Conservation (phyloP, 1,284 basidiomycete species). For the Rhodotorula sp. region DNA sequence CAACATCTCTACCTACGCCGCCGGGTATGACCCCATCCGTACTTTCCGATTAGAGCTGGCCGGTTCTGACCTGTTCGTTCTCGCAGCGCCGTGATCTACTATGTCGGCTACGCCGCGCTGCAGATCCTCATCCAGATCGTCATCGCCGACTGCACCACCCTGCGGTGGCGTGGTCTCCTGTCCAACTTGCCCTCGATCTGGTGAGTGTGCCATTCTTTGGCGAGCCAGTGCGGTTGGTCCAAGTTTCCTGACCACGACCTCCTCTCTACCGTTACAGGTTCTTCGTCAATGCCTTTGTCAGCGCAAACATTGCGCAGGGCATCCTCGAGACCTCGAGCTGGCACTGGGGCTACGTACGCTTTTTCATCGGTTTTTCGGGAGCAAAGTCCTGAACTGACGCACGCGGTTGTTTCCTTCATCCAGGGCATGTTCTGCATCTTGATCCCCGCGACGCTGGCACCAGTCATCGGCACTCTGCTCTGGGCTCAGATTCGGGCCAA, state of each 20-base stretch:
- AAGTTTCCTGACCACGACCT: not conserved
- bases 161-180: slow-evolving; percentile 59
- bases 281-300: slow-evolving; percentile 56
- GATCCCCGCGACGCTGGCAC: slow-evolving; percentile 53
- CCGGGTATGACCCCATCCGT: not conserved
- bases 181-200: slow-evolving; percentile 65
- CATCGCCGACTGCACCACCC: slow-evolving; percentile 71
- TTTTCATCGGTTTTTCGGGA: not conserved
- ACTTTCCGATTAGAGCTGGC: fast-evolving
- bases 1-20: slow-evolving; percentile 10
- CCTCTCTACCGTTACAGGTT: slow-evolving; percentile 56
- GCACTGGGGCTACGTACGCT: slow-evolving; percentile 64
- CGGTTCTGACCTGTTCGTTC: too few relatives aligned
- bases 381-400: not conserved
- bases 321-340: slow-evolving; percentile 59
- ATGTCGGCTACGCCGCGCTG: slow-evolving; percentile 59
- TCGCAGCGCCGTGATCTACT: slow-evolving; percentile 56
- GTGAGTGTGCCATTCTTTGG: slow-evolving; percentile 48
- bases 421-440: slow-evolving; percentile 50
- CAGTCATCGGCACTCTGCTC: slow-evolving; percentile 53
- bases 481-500: slow-evolving; percentile 64
- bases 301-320: slow-evolving; percentile 65
- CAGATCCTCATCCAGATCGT: slow-evolving; percentile 63
- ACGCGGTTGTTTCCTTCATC: not conserved
- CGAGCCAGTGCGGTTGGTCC: not conserved